These are phyloP conservation scores for Candida palmyrensis DNA, from an alignment of 805 yeast species.

Conservation along the genomic window DNA sequence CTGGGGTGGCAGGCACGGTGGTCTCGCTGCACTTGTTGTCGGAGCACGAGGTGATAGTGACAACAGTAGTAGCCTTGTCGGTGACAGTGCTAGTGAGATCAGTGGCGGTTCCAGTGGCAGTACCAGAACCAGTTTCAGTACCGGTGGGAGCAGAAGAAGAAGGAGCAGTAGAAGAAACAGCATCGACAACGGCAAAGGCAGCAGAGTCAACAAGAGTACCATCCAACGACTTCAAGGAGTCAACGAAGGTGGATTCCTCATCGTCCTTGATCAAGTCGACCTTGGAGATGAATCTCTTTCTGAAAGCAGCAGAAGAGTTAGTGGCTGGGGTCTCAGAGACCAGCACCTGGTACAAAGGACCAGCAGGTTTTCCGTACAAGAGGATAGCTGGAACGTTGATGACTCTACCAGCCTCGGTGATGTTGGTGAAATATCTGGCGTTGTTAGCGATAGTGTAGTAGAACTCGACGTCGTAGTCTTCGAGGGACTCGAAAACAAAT, in stretches of 20 bases:
- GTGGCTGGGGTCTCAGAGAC: slow-evolving; percentile 21
- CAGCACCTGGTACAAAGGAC: slow-evolving; percentile 26
- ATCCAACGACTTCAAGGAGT: slow-evolving; percentile 16
- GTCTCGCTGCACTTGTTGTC: slow-evolving; percentile 17
- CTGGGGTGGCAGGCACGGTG: slow-evolving; percentile 18
- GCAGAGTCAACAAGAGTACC: slow-evolving; percentile 19
- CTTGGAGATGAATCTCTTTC: slow-evolving; percentile 31
- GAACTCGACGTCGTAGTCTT: slow-evolving; percentile 29
- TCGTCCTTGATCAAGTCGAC: slow-evolving; percentile 25
- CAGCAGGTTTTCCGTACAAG: slow-evolving; percentile 17
- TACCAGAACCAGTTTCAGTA: slow-evolving; percentile 8
- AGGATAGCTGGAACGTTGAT: slow-evolving; percentile 28
- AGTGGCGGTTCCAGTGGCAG: slow-evolving; percentile 5
- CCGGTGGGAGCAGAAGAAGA: slow-evolving; percentile 9
- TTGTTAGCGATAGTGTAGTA: slow-evolving; percentile 25
- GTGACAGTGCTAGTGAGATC: slow-evolving; percentile 14
- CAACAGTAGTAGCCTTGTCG: slow-evolving; percentile 14
- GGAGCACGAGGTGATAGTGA: slow-evolving; percentile 26
- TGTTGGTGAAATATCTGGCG: slow-evolving; percentile 28
- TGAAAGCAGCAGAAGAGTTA: slow-evolving; percentile 37
- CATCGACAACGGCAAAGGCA: slow-evolving; percentile 15
- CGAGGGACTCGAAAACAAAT: slow-evolving; percentile 21
- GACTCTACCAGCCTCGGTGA: slow-evolving; percentile 27
- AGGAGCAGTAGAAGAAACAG: slow-evolving; percentile 10
- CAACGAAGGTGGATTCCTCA: slow-evolving; percentile 19